Conservation (phyloP, 2,329 filamentous ascomycete genomes). For the Sclerotinia nivalis region DNA sequence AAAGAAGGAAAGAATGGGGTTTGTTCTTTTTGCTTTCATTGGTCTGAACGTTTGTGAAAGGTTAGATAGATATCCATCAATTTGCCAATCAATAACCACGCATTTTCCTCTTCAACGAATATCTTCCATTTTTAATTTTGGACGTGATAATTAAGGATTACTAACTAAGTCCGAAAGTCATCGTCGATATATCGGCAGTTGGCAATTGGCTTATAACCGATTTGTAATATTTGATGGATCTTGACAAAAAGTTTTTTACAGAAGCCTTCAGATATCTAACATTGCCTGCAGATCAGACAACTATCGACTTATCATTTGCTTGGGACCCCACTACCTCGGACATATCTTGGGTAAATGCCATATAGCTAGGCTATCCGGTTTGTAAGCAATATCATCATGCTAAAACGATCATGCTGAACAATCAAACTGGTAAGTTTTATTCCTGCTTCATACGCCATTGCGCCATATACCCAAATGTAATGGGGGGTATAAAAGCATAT, state of each 20-base stretch:
- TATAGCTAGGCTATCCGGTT: background rate
- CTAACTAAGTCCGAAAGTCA: background rate
- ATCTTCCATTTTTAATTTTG: no score
- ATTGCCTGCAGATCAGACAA: background rate
- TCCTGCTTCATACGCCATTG: background rate
- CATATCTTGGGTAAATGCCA: no score
- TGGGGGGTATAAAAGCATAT: background rate
- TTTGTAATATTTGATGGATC: constrained; percentile 3
- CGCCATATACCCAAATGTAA: background rate
- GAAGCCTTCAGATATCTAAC: background rate
- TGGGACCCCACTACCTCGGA: background rate
- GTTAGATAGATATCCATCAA: no score
- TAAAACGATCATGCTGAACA: background rate
- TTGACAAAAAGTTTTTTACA: background rate
- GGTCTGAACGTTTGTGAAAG: no score
- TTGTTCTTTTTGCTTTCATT: no score
- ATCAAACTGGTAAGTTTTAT: background rate
- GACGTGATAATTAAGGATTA: background rate
- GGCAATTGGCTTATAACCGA: background rate
- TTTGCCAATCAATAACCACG: no score
- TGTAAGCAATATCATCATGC: background rate
- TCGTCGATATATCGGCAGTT: background rate
- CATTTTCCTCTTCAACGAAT: background rate
- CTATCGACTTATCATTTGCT: background rate
- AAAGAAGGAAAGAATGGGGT: no score